Percentiles rank a stretch among this genome's conserved stretches.
Evolutionary conservation across 352 stramenopile species (phyloP).

Genomic region (Pythium biforme): DNA sequence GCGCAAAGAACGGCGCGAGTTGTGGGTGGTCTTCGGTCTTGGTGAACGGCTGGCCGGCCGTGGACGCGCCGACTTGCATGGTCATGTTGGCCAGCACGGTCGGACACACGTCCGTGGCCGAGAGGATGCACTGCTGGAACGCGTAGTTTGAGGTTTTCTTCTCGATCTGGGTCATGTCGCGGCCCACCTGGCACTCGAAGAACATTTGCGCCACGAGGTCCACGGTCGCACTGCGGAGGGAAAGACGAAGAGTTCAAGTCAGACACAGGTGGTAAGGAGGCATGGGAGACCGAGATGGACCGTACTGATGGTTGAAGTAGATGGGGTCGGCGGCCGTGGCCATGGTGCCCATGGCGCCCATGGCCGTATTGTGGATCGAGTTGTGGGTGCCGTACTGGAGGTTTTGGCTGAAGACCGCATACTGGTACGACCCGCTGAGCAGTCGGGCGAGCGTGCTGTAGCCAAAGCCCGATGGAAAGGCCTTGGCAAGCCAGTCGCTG

Average conservation of each 20-base stretch:
- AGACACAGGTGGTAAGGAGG: neutral
- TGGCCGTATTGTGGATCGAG: conserved; percentile 61
- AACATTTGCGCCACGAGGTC: conserved; percentile 69
- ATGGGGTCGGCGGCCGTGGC: conserved; percentile 60
- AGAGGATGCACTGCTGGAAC: conserved; percentile 41
- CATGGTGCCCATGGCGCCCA: conserved; percentile 40
- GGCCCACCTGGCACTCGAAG: conserved; percentile 63
- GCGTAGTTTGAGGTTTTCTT: conserved; percentile 51
- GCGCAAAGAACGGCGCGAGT: conserved; percentile 47
- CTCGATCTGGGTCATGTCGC: conserved; percentile 44
- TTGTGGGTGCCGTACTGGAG: conserved; percentile 63
- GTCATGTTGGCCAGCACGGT: conserved; percentile 44
- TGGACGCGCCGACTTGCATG: conserved; percentile 25
- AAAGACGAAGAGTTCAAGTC: neutral
- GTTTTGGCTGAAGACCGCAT: conserved; percentile 48
- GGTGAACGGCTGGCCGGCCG: conserved; percentile 32
- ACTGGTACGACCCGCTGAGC: conserved; percentile 48
- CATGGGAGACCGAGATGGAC: conserved; percentile 4
- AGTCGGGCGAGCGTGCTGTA: conserved; percentile 49
- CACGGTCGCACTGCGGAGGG: conserved; percentile 37
- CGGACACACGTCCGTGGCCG: conserved; percentile 29
- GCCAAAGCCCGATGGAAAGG: conserved; percentile 56
- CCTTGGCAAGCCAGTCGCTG: conserved; percentile 36
- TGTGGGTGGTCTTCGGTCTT: conserved; percentile 42
- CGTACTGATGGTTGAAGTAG: conserved; percentile 79